A percentile compares a stretch with the other conserved stretches of the same genome.
Conservation (phyloP, 2,329 filamentous ascomycete genomes). For the Nothomitra cinnamomea region DNA sequence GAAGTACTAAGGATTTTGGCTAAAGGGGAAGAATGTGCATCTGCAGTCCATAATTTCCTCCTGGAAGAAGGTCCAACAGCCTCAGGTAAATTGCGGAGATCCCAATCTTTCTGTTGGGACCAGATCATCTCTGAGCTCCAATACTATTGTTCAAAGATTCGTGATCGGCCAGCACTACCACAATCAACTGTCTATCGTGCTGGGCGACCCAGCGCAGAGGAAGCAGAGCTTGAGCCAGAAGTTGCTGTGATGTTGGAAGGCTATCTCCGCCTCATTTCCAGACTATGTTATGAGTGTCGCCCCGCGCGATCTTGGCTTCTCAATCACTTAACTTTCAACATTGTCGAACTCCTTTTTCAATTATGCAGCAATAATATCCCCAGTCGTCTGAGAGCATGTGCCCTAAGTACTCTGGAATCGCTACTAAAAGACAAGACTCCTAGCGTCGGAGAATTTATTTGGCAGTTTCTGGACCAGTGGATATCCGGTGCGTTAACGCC, state of each 20-base stretch:
- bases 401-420: conserved; percentile 61
- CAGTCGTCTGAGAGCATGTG: conserved; percentile 61
- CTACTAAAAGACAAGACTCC: conserved; percentile 58
- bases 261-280: conserved; percentile 74
- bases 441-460: conserved; percentile 54
- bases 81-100: conserved; percentile 62
- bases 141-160: conserved; percentile 64
- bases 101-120: conserved; percentile 74
- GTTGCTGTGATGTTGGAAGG: conserved; percentile 94
- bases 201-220: conserved; percentile 43
- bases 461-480: conserved; percentile 67
- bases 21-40: conserved; percentile 64
- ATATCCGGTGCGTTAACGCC: conserved; percentile 37
- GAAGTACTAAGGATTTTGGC: conserved; percentile 88
- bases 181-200: conserved; percentile 38
- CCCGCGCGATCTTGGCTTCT: conserved; percentile 59
- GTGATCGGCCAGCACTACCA: conserved; percentile 46
- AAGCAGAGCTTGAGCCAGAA: conserved; percentile 68
- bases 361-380: conserved; percentile 64
- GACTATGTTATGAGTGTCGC: conserved; percentile 59
- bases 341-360: conserved; percentile 60
- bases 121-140: conserved; percentile 85
- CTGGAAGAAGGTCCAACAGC: conserved; percentile 65
- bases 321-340: conserved; percentile 44
- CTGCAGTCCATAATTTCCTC: conserved; percentile 73